phyloP scores from a whole-genome alignment of 2,329 filamentous ascomycete genomes.

The Colletotrichum plurivorum region DNA sequence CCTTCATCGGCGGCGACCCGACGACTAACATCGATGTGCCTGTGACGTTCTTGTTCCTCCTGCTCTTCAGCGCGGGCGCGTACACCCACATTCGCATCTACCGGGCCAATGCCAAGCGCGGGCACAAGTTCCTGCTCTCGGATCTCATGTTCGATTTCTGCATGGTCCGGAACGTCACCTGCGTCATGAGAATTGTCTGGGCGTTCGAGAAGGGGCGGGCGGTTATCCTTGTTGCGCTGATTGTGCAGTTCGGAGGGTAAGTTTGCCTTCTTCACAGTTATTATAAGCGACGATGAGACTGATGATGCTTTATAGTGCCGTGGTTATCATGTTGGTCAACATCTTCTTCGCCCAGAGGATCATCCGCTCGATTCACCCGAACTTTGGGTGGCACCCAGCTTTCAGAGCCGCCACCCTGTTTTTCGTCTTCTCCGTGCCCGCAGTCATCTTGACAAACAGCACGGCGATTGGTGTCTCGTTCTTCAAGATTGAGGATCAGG shows the following conservation, averaged over 20 bases:
- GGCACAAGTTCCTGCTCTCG: slow-evolving; percentile 56
- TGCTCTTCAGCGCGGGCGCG: slow-evolving; percentile 45
- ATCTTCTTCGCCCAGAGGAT: slow-evolving; percentile 56
- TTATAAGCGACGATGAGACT: slow-evolving; percentile 45
- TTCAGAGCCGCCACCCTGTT: slow-evolving; percentile 45
- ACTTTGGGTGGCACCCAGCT: slow-evolving; percentile 51
- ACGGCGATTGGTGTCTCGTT: slow-evolving; percentile 48
- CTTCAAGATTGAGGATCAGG: slow-evolving; percentile 40
- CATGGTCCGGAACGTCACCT: slow-evolving; percentile 52
- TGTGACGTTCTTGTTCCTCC: slow-evolving; percentile 45
- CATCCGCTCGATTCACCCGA: slow-evolving; percentile 53
- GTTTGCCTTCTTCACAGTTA: too few species aligned
- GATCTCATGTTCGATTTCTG: slow-evolving; percentile 55
- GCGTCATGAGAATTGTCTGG: slow-evolving; percentile 54
- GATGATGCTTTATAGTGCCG: slow-evolving; percentile 56
- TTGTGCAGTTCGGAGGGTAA: slow-evolving; percentile 55
- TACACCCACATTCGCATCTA: slow-evolving; percentile 46
- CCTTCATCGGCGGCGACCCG: slow-evolving; percentile 34
- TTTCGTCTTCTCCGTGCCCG: slow-evolving; percentile 47
- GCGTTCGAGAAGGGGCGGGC: slow-evolving; percentile 45
- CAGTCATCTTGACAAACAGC: slow-evolving; percentile 51
- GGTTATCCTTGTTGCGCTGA: slow-evolving; percentile 51
- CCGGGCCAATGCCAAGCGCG: slow-evolving; percentile 48
- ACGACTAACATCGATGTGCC: slow-evolving; percentile 43
- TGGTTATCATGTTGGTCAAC: slow-evolving; percentile 54